Base-by-base conservation (phyloP, 257 asterid species). In the Nicotiana tabacum region DNA sequence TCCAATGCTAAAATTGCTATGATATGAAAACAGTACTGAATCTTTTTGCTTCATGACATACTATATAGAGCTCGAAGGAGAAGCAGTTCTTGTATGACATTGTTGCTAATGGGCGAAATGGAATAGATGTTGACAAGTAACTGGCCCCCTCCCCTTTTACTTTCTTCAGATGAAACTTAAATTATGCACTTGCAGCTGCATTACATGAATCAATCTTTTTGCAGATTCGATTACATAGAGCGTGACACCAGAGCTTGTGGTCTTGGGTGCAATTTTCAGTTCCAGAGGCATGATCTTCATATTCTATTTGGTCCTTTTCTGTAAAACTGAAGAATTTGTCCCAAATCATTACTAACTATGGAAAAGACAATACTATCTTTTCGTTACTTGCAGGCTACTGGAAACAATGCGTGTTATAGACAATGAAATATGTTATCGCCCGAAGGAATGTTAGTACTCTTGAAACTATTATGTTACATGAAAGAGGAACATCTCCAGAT, bases 161-260 rank as follows among this genome's bases (percentile, higher is more conserved):
- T 85, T 62, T 82, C 66, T 84, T 80, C 33, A 16, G 21, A 81
- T 29, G 48, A 29, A 57, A 9, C 33, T 17, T 51, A 12, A 48
- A 18, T 58, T 67, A 57, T 57, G 70, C 81, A 53, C 81, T 66
- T 62, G 65, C 62, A 46, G 35, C 29, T 80, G 65, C 83, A 69
- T 61, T 57, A 77, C 61, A 68, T 37, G 57, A 72, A 55, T 77
- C 57, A 32, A 18, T 72, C 65, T 80, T 46, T 82, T 67, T 83
- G 85, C 93, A 95, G 99, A 83, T 95, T 95, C 82, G 99, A 95
- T 90, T 95, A 95, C 89, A 91, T 95, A 51, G 90, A 88, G 82
- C 94, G 99, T 18, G 99, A 95, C 87, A 91, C 98, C 86, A 87
- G 97, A 86, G 99, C 99, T 77, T 95, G 99, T 82, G 99, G 98